Percentiles rank a stretch among this genome's conserved stretches.
Conservation (phyloP, 768 basidiomycete species). For the Tylopilus rubrobrunneus region DNA sequence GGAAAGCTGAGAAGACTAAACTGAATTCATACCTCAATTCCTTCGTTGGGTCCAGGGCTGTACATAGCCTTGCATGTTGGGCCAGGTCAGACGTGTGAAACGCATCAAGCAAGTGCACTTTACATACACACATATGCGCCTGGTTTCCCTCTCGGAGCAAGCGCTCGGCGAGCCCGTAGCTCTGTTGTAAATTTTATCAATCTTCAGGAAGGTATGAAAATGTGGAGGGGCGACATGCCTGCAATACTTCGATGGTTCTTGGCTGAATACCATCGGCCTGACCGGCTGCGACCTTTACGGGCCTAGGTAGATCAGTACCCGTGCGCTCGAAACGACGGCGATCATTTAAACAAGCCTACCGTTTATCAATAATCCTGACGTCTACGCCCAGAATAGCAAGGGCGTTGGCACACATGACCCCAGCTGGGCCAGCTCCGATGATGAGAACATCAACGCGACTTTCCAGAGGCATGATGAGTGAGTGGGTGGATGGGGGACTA, state of each 20-base stretch:
- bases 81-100: not conserved
- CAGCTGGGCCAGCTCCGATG: conserved; percentile 49
- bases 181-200: not conserved
- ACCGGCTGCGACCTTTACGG: not conserved
- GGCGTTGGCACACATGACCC: conserved; percentile 60
- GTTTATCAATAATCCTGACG: not conserved
- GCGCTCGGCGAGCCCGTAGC: conserved; percentile 40
- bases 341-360: not conserved
- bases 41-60: conserved; percentile 54
- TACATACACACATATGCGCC: conserved; percentile 60
- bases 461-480: conserved; percentile 17
- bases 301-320: not conserved
- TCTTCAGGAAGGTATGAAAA: not conserved
- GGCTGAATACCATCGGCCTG: not conserved
- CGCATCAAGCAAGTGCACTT: not conserved
- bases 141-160: conserved; percentile 59
- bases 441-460: conserved; percentile 44
- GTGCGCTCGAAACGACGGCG: too few species aligned
- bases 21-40: conserved; percentile 48
- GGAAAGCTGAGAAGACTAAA: not conserved
- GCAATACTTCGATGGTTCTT: not conserved
- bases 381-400: not conserved
- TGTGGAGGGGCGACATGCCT: not conserved
- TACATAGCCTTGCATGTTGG: conserved; percentile 60
- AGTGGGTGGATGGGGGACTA: too few species aligned